These are phyloP conservation scores for Hortiboletus rubellus DNA, from an alignment of 1,284 basidiomycete species.

Conservation along the genomic window DNA sequence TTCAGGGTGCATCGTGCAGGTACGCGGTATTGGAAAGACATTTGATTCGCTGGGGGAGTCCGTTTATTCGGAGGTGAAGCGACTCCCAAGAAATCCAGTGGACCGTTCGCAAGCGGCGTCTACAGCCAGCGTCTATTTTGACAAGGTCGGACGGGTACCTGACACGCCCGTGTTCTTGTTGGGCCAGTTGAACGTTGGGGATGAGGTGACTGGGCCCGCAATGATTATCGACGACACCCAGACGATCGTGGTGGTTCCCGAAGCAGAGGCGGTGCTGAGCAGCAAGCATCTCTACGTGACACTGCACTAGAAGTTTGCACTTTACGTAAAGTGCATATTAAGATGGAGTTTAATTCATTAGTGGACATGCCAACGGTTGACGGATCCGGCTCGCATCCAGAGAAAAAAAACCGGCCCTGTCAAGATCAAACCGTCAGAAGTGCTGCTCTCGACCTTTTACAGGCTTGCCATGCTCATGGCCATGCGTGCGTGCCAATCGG, in stretches of 20 bases:
- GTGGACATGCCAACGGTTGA: not conserved
- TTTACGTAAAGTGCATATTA: conserved; percentile 3
- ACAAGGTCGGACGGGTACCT: conserved; percentile 66
- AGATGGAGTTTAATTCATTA: not conserved
- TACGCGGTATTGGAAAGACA: conserved; percentile 86
- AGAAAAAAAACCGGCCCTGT: not conserved
- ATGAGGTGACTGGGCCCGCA: conserved; percentile 76
- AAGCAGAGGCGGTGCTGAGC: conserved; percentile 62
- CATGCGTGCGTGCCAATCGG: not conserved
- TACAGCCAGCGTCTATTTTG: conserved; percentile 76
- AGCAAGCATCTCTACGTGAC: conserved; percentile 76
- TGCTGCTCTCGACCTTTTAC: not conserved
- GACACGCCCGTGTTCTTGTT: conserved; percentile 82
- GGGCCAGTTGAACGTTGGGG: conserved; percentile 65
- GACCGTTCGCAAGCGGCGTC: conserved; percentile 47
- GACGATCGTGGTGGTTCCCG: conserved; percentile 82
- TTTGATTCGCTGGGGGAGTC: conserved; percentile 82
- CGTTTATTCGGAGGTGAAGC: conserved; percentile 71
- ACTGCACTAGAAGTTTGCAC: conserved; percentile 33
- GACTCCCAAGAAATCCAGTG: conserved; percentile 46
- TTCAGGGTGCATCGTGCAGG: conserved; percentile 29
- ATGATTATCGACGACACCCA: conserved; percentile 93
- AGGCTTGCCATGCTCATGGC: not conserved
- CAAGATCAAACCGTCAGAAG: not conserved
- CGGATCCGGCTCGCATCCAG: not conserved